A percentile compares a stretch with the other conserved stretches of the same genome.
These are phyloP conservation scores for Trypanosoma cruzi DNA, from an alignment of 208 protist species.

Conservation along the genomic window DNA sequence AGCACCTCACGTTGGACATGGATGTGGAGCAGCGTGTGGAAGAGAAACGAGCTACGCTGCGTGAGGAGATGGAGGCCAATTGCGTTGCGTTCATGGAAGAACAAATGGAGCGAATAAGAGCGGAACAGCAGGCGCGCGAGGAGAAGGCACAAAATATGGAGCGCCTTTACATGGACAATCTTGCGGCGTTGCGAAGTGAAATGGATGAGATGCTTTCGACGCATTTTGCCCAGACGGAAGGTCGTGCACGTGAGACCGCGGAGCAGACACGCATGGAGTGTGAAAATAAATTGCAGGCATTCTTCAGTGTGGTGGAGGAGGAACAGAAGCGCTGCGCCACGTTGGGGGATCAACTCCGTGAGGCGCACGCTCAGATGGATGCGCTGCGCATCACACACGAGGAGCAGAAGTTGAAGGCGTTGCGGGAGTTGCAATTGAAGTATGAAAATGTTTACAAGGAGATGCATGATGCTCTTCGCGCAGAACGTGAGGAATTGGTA, in stretches of 20 bases:
- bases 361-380: conserved; percentile 37
- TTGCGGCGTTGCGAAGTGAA: conserved; percentile 24
- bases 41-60: conserved; percentile 21
- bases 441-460: conserved; percentile 34
- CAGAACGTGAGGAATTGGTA: conserved; percentile 49
- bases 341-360: conserved; percentile 23
- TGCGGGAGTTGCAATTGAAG: conserved; percentile 35
- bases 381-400: conserved; percentile 37
- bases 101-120: conserved; percentile 5
- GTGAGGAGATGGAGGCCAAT: conserved; percentile 26
- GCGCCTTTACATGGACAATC: conserved; percentile 19
- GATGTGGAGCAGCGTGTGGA: conserved; percentile 31
- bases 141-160: conserved; percentile 12
- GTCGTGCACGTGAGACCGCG: conserved; percentile 10
- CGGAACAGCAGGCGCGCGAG: background rate
- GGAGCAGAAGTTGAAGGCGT: conserved; percentile 41
- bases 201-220: conserved; percentile 26
- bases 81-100: conserved; percentile 21
- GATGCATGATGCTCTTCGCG: conserved; percentile 25
- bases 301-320: background rate
- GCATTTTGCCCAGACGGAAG: conserved; percentile 17
- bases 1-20: conserved; percentile 27
- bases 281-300: conserved; percentile 12
- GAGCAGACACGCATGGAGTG: conserved; percentile 1
- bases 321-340: conserved; percentile 21